phyloP scores from a whole-genome alignment of 148 eudicot species.

The Rheum nobile region DNA sequence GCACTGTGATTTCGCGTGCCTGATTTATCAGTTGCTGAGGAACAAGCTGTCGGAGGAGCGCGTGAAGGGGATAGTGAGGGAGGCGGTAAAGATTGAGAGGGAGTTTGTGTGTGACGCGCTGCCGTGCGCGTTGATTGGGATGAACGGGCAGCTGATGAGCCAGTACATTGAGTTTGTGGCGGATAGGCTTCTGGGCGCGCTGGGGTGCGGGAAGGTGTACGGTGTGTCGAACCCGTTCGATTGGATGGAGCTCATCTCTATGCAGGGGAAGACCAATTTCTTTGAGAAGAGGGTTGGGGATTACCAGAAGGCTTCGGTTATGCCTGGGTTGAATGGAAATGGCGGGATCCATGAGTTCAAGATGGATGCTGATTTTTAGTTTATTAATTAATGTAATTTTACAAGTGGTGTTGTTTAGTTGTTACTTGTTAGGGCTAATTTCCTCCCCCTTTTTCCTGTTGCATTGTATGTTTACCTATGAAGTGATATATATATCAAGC shows the following conservation, averaged over 20 bases:
- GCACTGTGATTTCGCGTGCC: slow-evolving; percentile 72
- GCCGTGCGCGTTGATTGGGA: slow-evolving; percentile 60
- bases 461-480: not conserved
- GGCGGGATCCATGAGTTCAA: slow-evolving; percentile 48
- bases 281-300: slow-evolving; percentile 87
- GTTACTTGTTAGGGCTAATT: not conserved
- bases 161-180: slow-evolving; percentile 74
- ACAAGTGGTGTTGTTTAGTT: not conserved
- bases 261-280: slow-evolving; percentile 80
- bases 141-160: slow-evolving; percentile 68
- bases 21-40: slow-evolving; percentile 37
- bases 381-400: not conserved
- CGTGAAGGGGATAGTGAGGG: slow-evolving; percentile 37
- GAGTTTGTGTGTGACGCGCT: slow-evolving; percentile 72
- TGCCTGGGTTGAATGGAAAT: slow-evolving; percentile 49
- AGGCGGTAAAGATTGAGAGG: slow-evolving; percentile 60
- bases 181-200: slow-evolving; percentile 42
- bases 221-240: slow-evolving; percentile 53
- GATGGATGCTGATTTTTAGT: slow-evolving; percentile 58
- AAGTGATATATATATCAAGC: not conserved
- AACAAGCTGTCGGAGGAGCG: slow-evolving; percentile 43
- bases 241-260: slow-evolving; percentile 70
- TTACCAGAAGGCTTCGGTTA: slow-evolving; percentile 74
- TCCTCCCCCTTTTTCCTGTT: not conserved
- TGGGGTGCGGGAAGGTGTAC: slow-evolving; percentile 49